Evolutionary conservation across 805 yeast species (phyloP).

Genomic region (Schwanniomyces pseudopolymorphus): DNA sequence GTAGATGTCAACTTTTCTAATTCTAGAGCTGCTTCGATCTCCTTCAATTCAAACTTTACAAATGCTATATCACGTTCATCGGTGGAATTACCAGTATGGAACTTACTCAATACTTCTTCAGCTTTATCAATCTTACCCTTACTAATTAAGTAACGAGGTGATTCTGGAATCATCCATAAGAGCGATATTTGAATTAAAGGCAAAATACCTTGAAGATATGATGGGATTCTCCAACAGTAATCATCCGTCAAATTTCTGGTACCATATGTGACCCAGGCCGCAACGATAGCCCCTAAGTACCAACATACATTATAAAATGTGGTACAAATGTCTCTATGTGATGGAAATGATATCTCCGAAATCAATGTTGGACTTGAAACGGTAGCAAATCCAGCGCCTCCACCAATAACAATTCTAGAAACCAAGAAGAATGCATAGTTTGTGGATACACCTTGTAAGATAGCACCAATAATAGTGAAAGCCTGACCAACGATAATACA

Average conservation of each 20-base stretch:
- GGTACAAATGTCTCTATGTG: conserved; percentile 39
- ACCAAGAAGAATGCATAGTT: conserved; percentile 40
- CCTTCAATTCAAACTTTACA: conserved; percentile 39
- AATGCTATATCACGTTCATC: conserved; percentile 25
- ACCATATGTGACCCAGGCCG: conserved; percentile 54
- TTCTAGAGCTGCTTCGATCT: conserved; percentile 40
- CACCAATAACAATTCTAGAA: conserved; percentile 49
- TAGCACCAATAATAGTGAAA: conserved; percentile 31
- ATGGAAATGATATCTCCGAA: conserved; percentile 51
- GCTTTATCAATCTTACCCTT: conserved; percentile 46
- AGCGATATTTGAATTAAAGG: conserved; percentile 42
- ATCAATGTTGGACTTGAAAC: conserved; percentile 50
- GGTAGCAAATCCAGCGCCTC: conserved; percentile 41
- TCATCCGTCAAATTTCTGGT: conserved; percentile 28
- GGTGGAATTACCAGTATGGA: conserved; percentile 40
- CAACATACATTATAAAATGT: conserved; percentile 51
- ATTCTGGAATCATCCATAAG: conserved; percentile 46
- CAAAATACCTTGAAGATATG: conserved; percentile 48
- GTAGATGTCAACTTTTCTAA: conserved; percentile 34
- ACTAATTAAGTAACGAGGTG: conserved; percentile 45
- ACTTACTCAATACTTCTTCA: conserved; percentile 34
- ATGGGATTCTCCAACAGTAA: conserved; percentile 57
- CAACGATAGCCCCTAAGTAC: conserved; percentile 53
- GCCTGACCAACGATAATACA: conserved; percentile 23
- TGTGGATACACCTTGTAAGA: conserved; percentile 37